These are phyloP conservation scores for Umbilicus rupestris DNA, from an alignment of 164 flowering plant species.

Conservation along the genomic window DNA sequence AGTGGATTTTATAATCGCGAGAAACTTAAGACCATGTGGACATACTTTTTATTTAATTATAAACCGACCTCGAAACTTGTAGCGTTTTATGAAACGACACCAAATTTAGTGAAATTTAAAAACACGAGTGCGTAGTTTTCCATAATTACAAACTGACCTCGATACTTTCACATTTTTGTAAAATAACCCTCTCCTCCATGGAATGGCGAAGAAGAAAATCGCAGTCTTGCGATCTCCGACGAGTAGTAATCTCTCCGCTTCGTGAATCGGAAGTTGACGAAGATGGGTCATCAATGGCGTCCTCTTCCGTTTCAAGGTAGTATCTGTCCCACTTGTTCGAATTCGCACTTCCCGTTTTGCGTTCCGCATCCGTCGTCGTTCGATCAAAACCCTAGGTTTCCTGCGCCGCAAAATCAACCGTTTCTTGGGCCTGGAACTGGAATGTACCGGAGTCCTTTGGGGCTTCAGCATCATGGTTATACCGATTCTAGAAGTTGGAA, in stretches of 20 bases:
- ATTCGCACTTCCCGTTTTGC: conserved; percentile 11
- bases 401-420: background rate
- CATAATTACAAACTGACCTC: background rate
- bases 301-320: conserved; percentile 6
- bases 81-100: too few species aligned
- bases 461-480: background rate
- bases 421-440: background rate
- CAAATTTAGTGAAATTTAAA: too few species aligned
- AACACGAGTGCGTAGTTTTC: too few species aligned
- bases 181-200: background rate
- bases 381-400: conserved; percentile 8
- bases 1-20: too few species aligned
- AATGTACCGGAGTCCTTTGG: background rate
- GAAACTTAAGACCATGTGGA: too few species aligned
- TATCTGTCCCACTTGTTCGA: conserved; percentile 9
- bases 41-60: too few species aligned
- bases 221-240: background rate
- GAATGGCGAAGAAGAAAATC: background rate
- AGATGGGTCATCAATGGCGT: conserved; percentile 4
- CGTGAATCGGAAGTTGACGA: background rate
- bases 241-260: background rate
- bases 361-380: background rate
- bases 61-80: too few species aligned
- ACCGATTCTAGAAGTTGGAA: conserved; percentile 3
- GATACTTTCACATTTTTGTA: background rate